Conservation (phyloP, 1,139 yeast species). For the Candida mesenterica region DNA sequence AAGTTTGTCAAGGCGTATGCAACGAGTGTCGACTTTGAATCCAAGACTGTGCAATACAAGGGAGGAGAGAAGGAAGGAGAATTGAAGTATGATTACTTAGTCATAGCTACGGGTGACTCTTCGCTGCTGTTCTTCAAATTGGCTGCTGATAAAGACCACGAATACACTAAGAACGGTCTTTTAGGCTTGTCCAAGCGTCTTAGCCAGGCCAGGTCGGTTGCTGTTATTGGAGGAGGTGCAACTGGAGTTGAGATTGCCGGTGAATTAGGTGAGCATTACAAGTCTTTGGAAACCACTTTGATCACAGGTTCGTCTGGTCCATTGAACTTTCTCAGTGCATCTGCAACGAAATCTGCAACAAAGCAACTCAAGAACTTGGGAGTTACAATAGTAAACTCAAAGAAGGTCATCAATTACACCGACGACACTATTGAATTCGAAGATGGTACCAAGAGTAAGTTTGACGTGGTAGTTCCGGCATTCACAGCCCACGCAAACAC, state of each 20-base stretch:
- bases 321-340: constrained; percentile 17
- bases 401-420: constrained; percentile 11
- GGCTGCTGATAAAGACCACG: constrained; percentile 14
- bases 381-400: constrained; percentile 27
- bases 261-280: constrained; percentile 27
- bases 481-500: constrained; percentile 26
- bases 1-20: constrained; percentile 22
- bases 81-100: constrained; percentile 27
- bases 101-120: constrained; percentile 34
- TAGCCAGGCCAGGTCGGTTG: constrained; percentile 24
- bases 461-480: constrained; percentile 30
- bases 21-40: constrained; percentile 22
- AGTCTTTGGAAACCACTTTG: constrained; percentile 21
- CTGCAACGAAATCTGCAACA: constrained; percentile 16
- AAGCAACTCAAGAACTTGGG: constrained; percentile 22
- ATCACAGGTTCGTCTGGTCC: constrained; percentile 30
- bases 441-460: constrained; percentile 18
- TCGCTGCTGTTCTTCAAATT: constrained; percentile 28
- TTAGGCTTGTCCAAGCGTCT: constrained; percentile 16
- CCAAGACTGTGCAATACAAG: constrained; percentile 12
- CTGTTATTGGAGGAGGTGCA: constrained; percentile 40
- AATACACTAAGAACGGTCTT: constrained; percentile 15
- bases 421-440: constrained; percentile 9
- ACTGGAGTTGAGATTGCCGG: constrained; percentile 43
- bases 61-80: constrained; percentile 12